Evolutionary conservation across 2,329 filamentous ascomycete genomes (phyloP), one percentile per base, ranked within the genome.

Genomic region (Emmonsiellopsis sp.): DNA sequence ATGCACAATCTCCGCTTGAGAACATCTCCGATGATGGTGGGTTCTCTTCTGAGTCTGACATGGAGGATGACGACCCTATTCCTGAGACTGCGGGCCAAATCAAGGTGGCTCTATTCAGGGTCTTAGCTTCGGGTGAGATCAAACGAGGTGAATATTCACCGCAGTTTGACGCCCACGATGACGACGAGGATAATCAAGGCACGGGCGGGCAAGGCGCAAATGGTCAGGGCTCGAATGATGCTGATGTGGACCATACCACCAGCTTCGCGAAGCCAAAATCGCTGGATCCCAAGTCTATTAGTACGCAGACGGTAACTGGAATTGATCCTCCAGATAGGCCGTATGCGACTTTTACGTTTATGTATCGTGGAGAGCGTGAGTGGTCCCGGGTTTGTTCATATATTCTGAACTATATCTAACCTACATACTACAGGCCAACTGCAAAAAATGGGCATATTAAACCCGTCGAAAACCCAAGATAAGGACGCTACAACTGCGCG

Each of bases 71-170:
- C 68, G 88, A 92, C 61, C 88, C 88, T 1, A 77, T 83, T 55
- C 90, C 92, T 10, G 93, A 97, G 75, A 89, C 93, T 9, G 87
- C 93, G 5, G 93, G 93, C 8, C 93, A 98, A 73, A 98, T 98
- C 75, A 97, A 97, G 73, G 90, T 98, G 14, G 90, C 92, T 57
- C 84, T 98, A 74, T 97, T 96, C 71, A 84, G 93, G 32, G 93
- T 98, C 7, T 77, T 97, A 45, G 93, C 93, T 2, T 95, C 90
- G 6, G 93, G 93, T 11, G 93, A 97, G 69, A 95, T 98, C 66
- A 97, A 96, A 74, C 88, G 91, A 66, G 93, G 93, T 58, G 93
- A 98, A 71, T 98, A 97, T 70, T 95, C 91, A 1, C 93, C 93
- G 10, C 93, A 97, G 65, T 97, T 97, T 59, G 91, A 95, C 68